Base-by-base conservation (phyloP, 1,284 basidiomycete genomes). In the Malassezia slooffiae region DNA sequence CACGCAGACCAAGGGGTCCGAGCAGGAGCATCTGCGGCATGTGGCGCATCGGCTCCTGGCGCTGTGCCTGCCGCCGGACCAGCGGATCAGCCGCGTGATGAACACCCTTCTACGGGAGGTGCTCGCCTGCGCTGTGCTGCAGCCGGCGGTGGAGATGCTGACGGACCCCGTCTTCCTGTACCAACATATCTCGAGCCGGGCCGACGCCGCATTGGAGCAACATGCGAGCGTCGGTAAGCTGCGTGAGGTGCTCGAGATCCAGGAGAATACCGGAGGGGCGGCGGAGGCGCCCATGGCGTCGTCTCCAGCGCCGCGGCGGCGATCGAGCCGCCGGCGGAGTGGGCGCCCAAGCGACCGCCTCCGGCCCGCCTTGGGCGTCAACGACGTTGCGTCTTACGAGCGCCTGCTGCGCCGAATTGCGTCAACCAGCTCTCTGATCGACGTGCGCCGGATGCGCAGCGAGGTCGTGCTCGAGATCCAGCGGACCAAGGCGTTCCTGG, bases 111-210 rank as follows among this genome's bases (percentile, higher is more conserved):
- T 58, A 79, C 12, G 86, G 34, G 91, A 97, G 70, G 77, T 96
- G 55, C 73, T 84, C 3, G 78, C 84, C 5, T 90, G 85, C 60
- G 74, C 81, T 1, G 79, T 93, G 5, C 67, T 95, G 23, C 79
- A 83, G 60, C 87, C 90, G 3, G 70, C 91, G 42, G 81, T 95
- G 74, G 85, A 95, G 43, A 84, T 90, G 80, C 65, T 96, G 33
- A 77, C 83, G 37, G 90, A 96, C 66, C 85, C 88, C 13, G 91
- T 96, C 70, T 93, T 93, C 57, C 22, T 49, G 17, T 12, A 38
- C 15, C 12, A 16, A 4, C 21, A 22, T 23, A 26, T 35, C 24
- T 7, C 24, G 8, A 26, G 12, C 24, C 77, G 85, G 71, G 85
- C 86, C 32, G 84, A 84, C 19, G 85, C 81, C 50, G 85, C 81